These are phyloP conservation scores for Seminavis robusta DNA, from an alignment of 108 stramenopile species.

Conservation along the genomic window DNA sequence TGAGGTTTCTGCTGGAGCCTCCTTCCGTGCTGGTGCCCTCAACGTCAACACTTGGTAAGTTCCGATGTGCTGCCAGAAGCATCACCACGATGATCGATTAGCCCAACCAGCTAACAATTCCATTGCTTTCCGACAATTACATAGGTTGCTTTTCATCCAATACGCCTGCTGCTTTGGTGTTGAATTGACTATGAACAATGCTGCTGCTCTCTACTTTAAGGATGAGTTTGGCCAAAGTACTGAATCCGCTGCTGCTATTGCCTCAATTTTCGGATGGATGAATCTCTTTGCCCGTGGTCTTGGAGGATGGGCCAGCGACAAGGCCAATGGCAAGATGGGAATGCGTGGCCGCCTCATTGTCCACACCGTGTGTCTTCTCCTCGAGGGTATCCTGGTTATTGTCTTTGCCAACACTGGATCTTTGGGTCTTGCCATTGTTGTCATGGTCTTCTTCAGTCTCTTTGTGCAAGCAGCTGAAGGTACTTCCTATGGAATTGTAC, in stretches of 20 bases:
- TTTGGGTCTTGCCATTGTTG: conserved; percentile 47
- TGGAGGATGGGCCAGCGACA: conserved; percentile 51
- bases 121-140: no score
- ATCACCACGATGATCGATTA: no score
- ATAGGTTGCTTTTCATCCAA: conserved; percentile 77
- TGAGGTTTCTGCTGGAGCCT: conserved; percentile 63
- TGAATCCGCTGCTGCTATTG: conserved; percentile 66
- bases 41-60: conserved; percentile 89
- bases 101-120: no score
- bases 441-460: conserved; percentile 76
- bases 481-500: conserved; percentile 76
- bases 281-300: conserved; percentile 69
- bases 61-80: no score
- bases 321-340: conserved; percentile 33
- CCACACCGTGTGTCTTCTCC: conserved; percentile 50
- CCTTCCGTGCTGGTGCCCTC: conserved; percentile 61
- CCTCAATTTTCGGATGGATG: conserved; percentile 80
- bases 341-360: conserved; percentile 65
- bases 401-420: conserved; percentile 52
- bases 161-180: conserved; percentile 92
- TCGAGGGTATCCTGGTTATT: conserved; percentile 64
- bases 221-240: conserved; percentile 59
- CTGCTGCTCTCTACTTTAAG: conserved; percentile 74
- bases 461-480: conserved; percentile 84
- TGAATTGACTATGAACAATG: conserved; percentile 89